Conservation (phyloP, 2,329 filamentous ascomycete species). For the Incumbomyces delicatus region DNA sequence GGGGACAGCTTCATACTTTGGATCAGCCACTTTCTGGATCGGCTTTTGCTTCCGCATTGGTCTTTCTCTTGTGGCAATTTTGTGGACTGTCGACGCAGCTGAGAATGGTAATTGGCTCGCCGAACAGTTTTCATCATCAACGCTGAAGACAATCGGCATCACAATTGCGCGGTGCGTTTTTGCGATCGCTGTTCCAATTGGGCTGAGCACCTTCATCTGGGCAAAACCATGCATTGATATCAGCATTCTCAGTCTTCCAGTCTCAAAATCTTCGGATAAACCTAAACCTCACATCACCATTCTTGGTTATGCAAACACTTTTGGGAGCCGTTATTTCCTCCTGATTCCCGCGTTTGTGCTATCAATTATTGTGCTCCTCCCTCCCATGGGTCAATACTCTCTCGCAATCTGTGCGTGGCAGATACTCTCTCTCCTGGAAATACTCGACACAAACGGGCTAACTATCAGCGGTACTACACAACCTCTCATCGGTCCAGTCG, state of each 20-base stretch:
- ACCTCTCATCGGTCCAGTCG: constrained; percentile 60
- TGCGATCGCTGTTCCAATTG: constrained; percentile 70
- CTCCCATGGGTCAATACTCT: constrained; percentile 86
- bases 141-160: constrained; percentile 64
- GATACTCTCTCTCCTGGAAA: constrained; percentile 64
- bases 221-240: constrained; percentile 76
- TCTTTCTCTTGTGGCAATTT: constrained; percentile 64
- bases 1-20: constrained; percentile 78
- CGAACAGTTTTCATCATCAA: constrained; percentile 44
- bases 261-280: constrained; percentile 14
- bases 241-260: constrained; percentile 31
- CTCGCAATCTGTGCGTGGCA: constrained; percentile 79
- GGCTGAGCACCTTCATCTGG: constrained; percentile 76
- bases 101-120: constrained; percentile 77
- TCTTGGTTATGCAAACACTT: constrained; percentile 84
- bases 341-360: constrained; percentile 73
- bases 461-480: constrained; percentile 40
- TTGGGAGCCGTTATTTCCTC: constrained; percentile 81
- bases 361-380: constrained; percentile 68
- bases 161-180: constrained; percentile 72
- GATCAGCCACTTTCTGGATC: constrained; percentile 75
- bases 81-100: constrained; percentile 83
- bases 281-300: constrained; percentile 55
- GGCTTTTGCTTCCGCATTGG: constrained; percentile 62
- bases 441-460: constrained; percentile 51